Evolutionary conservation across 1,284 basidiomycete genomes (phyloP).

Genomic region (Inonotus hispidus): DNA sequence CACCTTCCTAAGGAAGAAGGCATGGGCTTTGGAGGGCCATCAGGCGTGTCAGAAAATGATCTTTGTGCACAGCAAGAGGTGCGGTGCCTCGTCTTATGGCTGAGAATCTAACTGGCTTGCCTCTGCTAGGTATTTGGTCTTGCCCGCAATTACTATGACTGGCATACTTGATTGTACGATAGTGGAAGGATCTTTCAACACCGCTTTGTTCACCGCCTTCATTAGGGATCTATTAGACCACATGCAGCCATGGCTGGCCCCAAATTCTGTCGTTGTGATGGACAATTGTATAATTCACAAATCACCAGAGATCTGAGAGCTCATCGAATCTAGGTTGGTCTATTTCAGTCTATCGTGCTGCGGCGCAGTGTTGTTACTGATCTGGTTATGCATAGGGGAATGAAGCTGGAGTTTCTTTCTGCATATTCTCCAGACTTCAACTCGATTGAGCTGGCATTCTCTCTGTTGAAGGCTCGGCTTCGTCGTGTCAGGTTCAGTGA

Average conservation of each 20-base stretch:
- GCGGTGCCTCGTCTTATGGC: slow-evolving; percentile 2
- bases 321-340: slow-evolving; percentile 20
- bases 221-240: slow-evolving; percentile 27
- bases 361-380: neutral
- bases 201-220: slow-evolving; percentile 23
- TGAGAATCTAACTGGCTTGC: slow-evolving; percentile 11
- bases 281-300: slow-evolving; percentile 33
- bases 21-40: slow-evolving; percentile 27
- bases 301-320: slow-evolving; percentile 21
- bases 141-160: slow-evolving; percentile 26
- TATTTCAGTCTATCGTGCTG: too few relatives aligned
- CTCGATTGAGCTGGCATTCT: slow-evolving; percentile 21
- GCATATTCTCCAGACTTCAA: slow-evolving; percentile 23
- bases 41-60: slow-evolving; percentile 26
- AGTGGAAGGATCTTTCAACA: slow-evolving; percentile 27
- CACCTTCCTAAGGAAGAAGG: slow-evolving; percentile 24
- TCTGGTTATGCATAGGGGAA: too few relatives aligned
- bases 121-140: slow-evolving; percentile 18
- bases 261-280: slow-evolving; percentile 31
- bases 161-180: slow-evolving; percentile 24
- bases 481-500: neutral
- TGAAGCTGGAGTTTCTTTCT: slow-evolving; percentile 17
- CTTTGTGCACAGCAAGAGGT: slow-evolving; percentile 31
- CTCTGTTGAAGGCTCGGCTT: slow-evolving; percentile 13
- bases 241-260: slow-evolving; percentile 28